These are phyloP conservation scores for Moesziomyces antarcticus DNA, from an alignment of 1,284 basidiomycete genomes.

Conservation along the genomic window DNA sequence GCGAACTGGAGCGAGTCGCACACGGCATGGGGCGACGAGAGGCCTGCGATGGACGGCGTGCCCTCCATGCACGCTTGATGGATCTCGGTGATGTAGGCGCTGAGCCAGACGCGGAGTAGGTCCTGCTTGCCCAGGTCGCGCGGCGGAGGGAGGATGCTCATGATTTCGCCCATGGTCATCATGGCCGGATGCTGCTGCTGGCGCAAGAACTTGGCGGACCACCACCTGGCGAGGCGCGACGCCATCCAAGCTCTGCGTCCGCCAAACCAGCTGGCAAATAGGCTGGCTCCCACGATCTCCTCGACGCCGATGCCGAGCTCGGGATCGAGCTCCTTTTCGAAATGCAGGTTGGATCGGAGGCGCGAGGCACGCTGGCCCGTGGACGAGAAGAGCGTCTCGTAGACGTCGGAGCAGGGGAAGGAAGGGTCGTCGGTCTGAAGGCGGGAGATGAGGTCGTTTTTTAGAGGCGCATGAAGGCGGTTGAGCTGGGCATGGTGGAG, in stretches of 20 bases:
- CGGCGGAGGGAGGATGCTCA: conserved; percentile 35
- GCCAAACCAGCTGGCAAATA: conserved; percentile 38
- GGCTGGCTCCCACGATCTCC: conserved; percentile 31
- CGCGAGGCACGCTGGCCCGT: conserved; percentile 9
- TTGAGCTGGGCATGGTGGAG: conserved; percentile 41
- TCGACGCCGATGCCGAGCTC: conserved; percentile 41
- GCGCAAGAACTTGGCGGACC: conserved; percentile 35
- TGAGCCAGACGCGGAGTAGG: conserved; percentile 36
- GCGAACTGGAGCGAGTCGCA: conserved; percentile 28
- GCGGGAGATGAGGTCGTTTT: conserved; percentile 26
- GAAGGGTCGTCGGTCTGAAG: conserved; percentile 35
- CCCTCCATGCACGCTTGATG: conserved; percentile 39
- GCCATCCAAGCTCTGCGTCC: conserved; percentile 37
- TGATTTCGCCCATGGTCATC: conserved; percentile 46
- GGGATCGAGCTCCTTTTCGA: conserved; percentile 40
- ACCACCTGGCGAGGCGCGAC: conserved; percentile 33
- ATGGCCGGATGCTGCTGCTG: conserved; percentile 40
- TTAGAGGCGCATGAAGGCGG: conserved; percentile 21
- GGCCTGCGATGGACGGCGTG: conserved; percentile 22
- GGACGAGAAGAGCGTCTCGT: conserved; percentile 42
- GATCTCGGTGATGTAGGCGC: conserved; percentile 38
- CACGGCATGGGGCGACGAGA: conserved; percentile 26
- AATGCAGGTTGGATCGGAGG: conserved; percentile 25
- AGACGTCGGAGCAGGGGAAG: conserved; percentile 30
- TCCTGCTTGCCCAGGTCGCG: conserved; percentile 39